Conservation (phyloP, 176 grass and related monocot species). For the Oryza glaberrima region DNA sequence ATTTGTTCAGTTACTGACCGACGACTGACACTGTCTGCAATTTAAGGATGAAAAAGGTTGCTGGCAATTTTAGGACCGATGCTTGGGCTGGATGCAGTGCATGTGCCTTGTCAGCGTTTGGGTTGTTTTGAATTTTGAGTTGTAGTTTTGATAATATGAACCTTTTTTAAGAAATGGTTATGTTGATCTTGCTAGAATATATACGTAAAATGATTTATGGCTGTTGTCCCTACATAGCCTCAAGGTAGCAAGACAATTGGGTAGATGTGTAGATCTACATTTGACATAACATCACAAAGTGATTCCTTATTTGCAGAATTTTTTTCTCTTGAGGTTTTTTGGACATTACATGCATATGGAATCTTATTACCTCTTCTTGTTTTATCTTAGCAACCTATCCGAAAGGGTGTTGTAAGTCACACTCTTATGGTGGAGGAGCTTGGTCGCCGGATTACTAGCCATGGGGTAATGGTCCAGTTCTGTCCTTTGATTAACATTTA, state of each 20-base stretch:
- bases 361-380: slow-evolving; percentile 36
- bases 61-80: not conserved
- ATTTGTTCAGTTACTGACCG: not conserved
- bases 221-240: not conserved
- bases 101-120: not conserved
- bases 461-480: slow-evolving; percentile 52
- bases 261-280: not conserved
- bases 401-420: slow-evolving; percentile 71
- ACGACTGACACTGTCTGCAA: not conserved
- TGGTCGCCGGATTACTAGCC: slow-evolving; percentile 56
- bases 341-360: not conserved
- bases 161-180: not conserved
- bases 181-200: slow-evolving; percentile 6
- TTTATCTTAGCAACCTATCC: slow-evolving; percentile 75
- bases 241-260: not conserved
- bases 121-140: slow-evolving; percentile 18
- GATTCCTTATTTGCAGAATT: slow-evolving; percentile 19
- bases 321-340: not conserved
- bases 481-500: slow-evolving; percentile 18
- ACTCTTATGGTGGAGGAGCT: slow-evolving; percentile 77
- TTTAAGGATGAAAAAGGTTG: not conserved
- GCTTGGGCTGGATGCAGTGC: not conserved
- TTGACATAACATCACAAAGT: not conserved
- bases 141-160: slow-evolving; percentile 15
- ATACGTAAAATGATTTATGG: not conserved